Conservation (phyloP, 2,329 filamentous ascomycete genomes). For the Septoria petroselini region DNA sequence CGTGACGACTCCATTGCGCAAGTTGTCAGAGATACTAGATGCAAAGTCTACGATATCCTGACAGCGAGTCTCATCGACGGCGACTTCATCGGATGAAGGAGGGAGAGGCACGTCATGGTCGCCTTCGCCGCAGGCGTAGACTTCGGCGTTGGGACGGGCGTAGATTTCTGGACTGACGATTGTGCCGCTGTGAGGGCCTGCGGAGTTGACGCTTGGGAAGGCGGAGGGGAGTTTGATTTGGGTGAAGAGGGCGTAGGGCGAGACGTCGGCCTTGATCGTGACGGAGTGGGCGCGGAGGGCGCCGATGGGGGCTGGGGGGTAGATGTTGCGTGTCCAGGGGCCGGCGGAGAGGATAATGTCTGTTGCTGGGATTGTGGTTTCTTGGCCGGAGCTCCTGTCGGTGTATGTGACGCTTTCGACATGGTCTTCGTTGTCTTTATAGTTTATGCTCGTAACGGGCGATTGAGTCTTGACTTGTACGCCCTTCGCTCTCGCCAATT, state of each 20-base stretch:
- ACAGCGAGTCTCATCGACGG: constrained; percentile 71
- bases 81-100: constrained; percentile 68
- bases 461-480: constrained; percentile 60
- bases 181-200: constrained; percentile 49
- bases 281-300: constrained; percentile 63
- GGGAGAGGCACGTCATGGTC: constrained; percentile 75
- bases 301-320: constrained; percentile 56
- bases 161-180: constrained; percentile 89
- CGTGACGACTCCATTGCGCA: constrained; percentile 55
- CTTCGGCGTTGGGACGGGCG: constrained; percentile 78
- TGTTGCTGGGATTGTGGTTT: constrained; percentile 53
- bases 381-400: constrained; percentile 49
- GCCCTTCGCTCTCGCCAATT: constrained; percentile 63
- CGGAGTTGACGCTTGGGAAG: constrained; percentile 48
- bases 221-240: constrained; percentile 70
- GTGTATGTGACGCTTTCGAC: constrained; percentile 63
- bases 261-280: constrained; percentile 61
- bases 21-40: constrained; percentile 52
- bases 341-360: constrained; percentile 60
- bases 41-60: constrained; percentile 84
- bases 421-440: constrained; percentile 43
- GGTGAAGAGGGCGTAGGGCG: constrained; percentile 79
- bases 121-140: constrained; percentile 92
- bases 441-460: constrained; percentile 66
- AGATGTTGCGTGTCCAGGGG: constrained; percentile 58